Percentiles rank a stretch among this genome's conserved stretches.
phyloP scores from a whole-genome alignment of 2,329 filamentous ascomycete genomes.

The Cordyceps farinosa region DNA sequence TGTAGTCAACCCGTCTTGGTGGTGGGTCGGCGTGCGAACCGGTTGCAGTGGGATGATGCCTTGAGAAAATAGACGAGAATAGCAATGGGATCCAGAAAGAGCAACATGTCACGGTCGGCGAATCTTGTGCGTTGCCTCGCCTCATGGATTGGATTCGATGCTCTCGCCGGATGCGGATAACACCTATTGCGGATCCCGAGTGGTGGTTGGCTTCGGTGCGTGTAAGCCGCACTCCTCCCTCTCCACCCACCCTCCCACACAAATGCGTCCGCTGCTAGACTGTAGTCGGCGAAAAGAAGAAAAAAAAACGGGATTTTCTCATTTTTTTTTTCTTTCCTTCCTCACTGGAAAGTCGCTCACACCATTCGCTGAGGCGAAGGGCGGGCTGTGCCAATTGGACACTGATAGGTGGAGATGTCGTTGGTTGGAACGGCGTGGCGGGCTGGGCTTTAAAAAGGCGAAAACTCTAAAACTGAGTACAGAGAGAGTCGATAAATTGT shows the following conservation, averaged over 20 bases:
- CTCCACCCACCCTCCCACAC: neutral
- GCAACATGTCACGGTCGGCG: neutral
- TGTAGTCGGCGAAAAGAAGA: neutral
- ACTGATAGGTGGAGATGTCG: neutral
- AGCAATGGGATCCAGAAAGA: neutral
- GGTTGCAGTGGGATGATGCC: neutral
- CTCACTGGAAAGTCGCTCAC: constrained; percentile 3
- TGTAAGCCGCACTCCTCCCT: neutral
- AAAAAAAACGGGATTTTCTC: neutral
- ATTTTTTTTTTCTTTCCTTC: neutral
- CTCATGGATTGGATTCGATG: neutral
- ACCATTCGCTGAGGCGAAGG: neutral
- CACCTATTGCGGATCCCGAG: neutral
- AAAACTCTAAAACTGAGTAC: neutral
- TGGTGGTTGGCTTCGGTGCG: neutral
- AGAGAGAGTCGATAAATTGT: too few relatives aligned
- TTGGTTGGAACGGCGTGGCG: neutral
- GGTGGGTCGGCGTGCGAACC: neutral
- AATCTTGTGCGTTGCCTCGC: neutral
- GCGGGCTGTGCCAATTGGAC: neutral
- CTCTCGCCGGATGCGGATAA: constrained; percentile 12
- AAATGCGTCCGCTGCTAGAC: neutral
- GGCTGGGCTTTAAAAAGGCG: neutral
- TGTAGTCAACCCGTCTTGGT: constrained; percentile 5
- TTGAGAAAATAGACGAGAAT: neutral